Percentiles rank a stretch among this genome's conserved stretches.
These are phyloP conservation scores for Aphanomyces cochlioides DNA, from an alignment of 352 stramenopile genomes.

Conservation along the genomic window DNA sequence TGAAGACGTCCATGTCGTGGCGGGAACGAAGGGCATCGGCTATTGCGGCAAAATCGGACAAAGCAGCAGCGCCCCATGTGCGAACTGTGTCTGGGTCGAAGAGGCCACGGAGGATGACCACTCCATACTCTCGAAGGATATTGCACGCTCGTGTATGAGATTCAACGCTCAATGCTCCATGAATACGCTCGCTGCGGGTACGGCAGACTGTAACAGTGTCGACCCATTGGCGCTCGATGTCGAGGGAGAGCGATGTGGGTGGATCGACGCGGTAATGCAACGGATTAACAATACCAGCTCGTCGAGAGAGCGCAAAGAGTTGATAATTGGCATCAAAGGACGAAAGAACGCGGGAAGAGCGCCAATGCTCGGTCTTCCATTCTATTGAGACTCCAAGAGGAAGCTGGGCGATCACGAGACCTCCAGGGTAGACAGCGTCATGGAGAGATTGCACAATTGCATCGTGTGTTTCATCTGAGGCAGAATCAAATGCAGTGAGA, in stretches of 20 bases:
- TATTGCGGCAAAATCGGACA: constrained; percentile 16
- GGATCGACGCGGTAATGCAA: constrained; percentile 18
- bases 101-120: constrained; percentile 19
- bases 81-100: constrained; percentile 20
- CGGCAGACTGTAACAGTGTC: constrained; percentile 14
- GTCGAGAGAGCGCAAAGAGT: neutral
- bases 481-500: neutral
- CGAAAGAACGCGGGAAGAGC: neutral
- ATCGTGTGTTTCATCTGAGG: neutral
- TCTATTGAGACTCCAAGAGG: neutral
- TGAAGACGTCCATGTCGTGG: constrained; percentile 30
- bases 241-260: neutral
- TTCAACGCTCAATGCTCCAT: constrained; percentile 15
- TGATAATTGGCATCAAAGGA: neutral
- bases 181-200: constrained; percentile 1
- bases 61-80: constrained; percentile 1
- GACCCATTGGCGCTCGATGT: constrained; percentile 23
- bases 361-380: constrained; percentile 10
- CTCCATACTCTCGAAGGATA: constrained; percentile 11
- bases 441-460: neutral
- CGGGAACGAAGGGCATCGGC: neutral
- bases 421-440: constrained; percentile 1
- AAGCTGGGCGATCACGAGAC: constrained; percentile 15
- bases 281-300: neutral
- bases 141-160: neutral